Conservation (phyloP, 2,329 filamentous ascomycete genomes). For the Lachnellula hyalina region DNA sequence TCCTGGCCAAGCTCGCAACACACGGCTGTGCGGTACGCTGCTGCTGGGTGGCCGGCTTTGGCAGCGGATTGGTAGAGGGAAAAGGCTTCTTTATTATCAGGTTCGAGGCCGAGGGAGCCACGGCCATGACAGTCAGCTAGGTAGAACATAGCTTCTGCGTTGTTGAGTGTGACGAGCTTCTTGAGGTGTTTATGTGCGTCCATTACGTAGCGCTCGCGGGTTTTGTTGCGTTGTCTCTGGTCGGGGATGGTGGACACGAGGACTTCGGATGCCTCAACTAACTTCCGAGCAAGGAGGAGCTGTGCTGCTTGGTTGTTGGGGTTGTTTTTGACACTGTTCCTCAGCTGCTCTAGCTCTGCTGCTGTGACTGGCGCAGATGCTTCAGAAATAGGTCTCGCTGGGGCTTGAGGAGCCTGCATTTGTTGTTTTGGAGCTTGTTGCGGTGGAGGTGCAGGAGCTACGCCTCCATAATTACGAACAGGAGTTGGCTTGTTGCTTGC, state of each 20-base stretch:
- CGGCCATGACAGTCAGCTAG: slow-evolving; percentile 85
- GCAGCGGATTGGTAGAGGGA: slow-evolving; percentile 89
- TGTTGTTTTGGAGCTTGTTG: slow-evolving; percentile 1
- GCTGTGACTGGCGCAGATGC: slow-evolving; percentile 55
- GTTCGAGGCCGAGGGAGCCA: slow-evolving; percentile 70
- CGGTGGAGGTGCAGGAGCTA: slow-evolving; percentile 8
- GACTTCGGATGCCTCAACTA: slow-evolving; percentile 78
- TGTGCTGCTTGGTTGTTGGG: slow-evolving; percentile 67
- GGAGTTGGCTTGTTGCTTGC: slow-evolving; percentile 54
- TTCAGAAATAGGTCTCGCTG: slow-evolving; percentile 7
- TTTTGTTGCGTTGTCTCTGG: slow-evolving; percentile 66
- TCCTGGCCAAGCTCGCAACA: slow-evolving; percentile 96
- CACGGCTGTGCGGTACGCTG: slow-evolving; percentile 90
- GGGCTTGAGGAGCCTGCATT: slow-evolving; percentile 2
- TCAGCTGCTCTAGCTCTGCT: slow-evolving; percentile 71
- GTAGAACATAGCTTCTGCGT: slow-evolving; percentile 87
- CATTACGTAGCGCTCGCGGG: slow-evolving; percentile 74
- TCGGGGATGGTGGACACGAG: slow-evolving; percentile 62
- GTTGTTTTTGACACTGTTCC: slow-evolving; percentile 62
- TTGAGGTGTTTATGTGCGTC: slow-evolving; percentile 91
- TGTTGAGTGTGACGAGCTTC: slow-evolving; percentile 69
- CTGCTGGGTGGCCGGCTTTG: slow-evolving; percentile 78
- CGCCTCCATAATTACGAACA: slow-evolving; percentile 32
- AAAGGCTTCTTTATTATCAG: slow-evolving; percentile 89
- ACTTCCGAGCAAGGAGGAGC: slow-evolving; percentile 70